Base-by-base conservation (phyloP, 768 basidiomycete genomes). In the Nidularia sp. region DNA sequence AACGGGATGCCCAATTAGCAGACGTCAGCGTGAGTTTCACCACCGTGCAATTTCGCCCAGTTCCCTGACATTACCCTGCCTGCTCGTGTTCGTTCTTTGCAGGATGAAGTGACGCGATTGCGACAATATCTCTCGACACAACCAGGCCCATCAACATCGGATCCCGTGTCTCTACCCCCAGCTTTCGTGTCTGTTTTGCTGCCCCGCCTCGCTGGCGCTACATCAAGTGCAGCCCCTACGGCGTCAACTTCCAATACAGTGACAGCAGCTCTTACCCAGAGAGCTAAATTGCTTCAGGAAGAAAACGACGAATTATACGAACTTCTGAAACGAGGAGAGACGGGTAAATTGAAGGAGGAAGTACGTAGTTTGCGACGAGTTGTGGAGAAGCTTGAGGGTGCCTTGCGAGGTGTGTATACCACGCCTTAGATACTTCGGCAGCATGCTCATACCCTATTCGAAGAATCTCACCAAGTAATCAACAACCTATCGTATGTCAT, bases 221-320 rank as follows among this genome's bases (percentile, higher is more conserved):
- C 18, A 18, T 59, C 73, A 12, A 57, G 66, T 51, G 58, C 64
- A 59, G 56, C 58, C 45, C 53, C 65, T 53, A 55, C 62, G 47
- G 56, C 68, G 33, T 57, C 70, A 35, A 66, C 70, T 22, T 74
- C 73, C 8, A 79, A 75, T 56, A 86, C 86, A 1, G 85, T 88
- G 33, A 69, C 80, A 36, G 74, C 83, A n/a, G 90, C 90, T 0
- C 76, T 93, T 52, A 86, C 81, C 0, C 90, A 92, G 61, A 77
- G 88, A 45, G 79, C 81, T 29, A 81, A 81, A 46, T 66, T 85
- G 13, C 71, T 93, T 7, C 91, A 93, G 63, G 86, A 91, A 51
- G 91, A 93, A 66, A 93, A 93, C 54, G 90, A 93, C 57, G 91
- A 93, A 56, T 66, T 93, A 13, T 93, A 93, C 63, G 80, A 84